These are phyloP conservation scores for Blepharisma stoltei DNA, from an alignment of 73 alveolate genomes.

Conservation along the genomic window DNA sequence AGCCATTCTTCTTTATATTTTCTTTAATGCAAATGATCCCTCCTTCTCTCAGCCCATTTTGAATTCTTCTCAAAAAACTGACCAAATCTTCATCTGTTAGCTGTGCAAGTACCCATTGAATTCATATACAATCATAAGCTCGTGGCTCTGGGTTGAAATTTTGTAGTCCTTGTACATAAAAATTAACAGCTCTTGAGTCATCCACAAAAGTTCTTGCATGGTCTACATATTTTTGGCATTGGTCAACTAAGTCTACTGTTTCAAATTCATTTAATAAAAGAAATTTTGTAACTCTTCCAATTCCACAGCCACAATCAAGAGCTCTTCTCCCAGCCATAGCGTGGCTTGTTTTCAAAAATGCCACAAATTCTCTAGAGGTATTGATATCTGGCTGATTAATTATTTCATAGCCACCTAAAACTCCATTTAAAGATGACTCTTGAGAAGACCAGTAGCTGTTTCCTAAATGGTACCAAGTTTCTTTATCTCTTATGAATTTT, in stretches of 20 bases:
- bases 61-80: slow-evolving; percentile 46
- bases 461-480: slow-evolving; percentile 49
- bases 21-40: slow-evolving; percentile 68
- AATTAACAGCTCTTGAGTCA: slow-evolving; percentile 39
- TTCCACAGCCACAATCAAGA: slow-evolving; percentile 80
- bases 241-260: slow-evolving; percentile 64
- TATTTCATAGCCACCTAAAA: slow-evolving; percentile 59
- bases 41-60: slow-evolving; percentile 41
- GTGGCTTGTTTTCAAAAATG: slow-evolving; percentile 25
- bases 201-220: slow-evolving; percentile 49
- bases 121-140: slow-evolving; percentile 68
- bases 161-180: slow-evolving; percentile 31
- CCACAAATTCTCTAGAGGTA: slow-evolving; percentile 42
- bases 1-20: slow-evolving; percentile 48
- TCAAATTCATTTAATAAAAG: slow-evolving; percentile 53
- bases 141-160: slow-evolving; percentile 5
- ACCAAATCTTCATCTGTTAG: slow-evolving; percentile 66
- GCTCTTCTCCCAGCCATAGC: slow-evolving; percentile 45
- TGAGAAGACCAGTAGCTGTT: slow-evolving; percentile 53
- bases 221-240: slow-evolving; percentile 44
- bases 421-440: slow-evolving; percentile 56
- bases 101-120: slow-evolving; percentile 67
- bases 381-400: slow-evolving; percentile 52
- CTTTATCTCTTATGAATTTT: slow-evolving; percentile 34
- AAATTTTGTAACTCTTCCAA: slow-evolving; percentile 70